phyloP scores from a whole-genome alignment of 73 alveolate species.

The Paramecium sonneborni region DNA sequence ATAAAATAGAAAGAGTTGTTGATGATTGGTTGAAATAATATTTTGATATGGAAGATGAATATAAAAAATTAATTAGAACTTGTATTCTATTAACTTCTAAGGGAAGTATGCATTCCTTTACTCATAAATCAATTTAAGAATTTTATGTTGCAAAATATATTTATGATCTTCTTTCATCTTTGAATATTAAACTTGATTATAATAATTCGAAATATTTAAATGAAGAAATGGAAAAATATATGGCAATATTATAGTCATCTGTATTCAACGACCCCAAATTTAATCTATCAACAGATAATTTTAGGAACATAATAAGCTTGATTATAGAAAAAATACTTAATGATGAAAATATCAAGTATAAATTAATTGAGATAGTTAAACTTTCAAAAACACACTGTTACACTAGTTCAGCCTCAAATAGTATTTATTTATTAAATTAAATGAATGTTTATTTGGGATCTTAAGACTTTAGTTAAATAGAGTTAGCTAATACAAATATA shows the following conservation, averaged over 20 bases:
- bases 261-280: background rate
- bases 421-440: background rate
- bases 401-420: background rate
- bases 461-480: background rate
- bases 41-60: slow-evolving; percentile 1
- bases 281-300: background rate
- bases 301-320: background rate
- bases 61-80: background rate
- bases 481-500: background rate
- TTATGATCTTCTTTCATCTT: background rate
- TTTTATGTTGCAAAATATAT: background rate
- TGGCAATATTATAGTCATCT: background rate
- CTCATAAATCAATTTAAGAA: slow-evolving; percentile 30
- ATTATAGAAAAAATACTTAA: background rate
- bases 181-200: background rate
- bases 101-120: background rate
- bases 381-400: background rate
- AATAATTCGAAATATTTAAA: too few species aligned
- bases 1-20: background rate
- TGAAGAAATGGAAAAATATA: background rate
- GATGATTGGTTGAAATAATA: background rate
- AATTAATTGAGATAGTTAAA: background rate
- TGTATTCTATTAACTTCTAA: background rate
- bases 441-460: background rate
- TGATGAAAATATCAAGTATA: background rate